Percentiles rank a stretch among this genome's conserved stretches.
Conservation (phyloP, 352 stramenopile genomes). For the Globisporangium parvum region DNA sequence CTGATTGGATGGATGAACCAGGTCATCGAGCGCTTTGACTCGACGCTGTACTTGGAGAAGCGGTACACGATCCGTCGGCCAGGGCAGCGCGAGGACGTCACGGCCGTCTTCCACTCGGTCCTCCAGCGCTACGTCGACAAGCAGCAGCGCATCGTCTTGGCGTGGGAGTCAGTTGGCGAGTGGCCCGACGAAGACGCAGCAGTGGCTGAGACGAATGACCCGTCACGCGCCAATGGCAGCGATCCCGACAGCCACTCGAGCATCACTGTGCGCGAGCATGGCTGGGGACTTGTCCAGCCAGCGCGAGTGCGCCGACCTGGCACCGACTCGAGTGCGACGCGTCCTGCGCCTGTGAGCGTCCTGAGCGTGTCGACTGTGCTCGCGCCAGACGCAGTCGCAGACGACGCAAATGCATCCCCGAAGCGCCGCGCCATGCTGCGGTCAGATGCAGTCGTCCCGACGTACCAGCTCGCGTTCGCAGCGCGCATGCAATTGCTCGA, state of each 20-base stretch:
- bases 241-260: not conserved
- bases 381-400: not conserved
- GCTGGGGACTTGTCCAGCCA: slow-evolving; percentile 2
- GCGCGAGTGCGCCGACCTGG: not conserved
- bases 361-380: slow-evolving; percentile 2
- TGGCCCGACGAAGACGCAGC: not conserved
- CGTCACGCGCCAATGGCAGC: too few species aligned
- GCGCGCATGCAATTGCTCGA: slow-evolving; percentile 11
- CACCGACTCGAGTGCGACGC: not conserved
- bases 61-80: not conserved
- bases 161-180: slow-evolving; percentile 7
- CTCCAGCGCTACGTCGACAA: not conserved
- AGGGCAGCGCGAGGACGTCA: not conserved
- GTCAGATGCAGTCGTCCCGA: slow-evolving; percentile 3
- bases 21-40: not conserved
- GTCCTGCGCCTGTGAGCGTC: not conserved
- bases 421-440: not conserved
- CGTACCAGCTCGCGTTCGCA: not conserved
- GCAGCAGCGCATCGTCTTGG: not conserved
- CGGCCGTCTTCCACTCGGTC: not conserved
- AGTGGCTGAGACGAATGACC: too few species aligned
- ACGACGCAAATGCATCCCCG: not conserved
- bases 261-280: slow-evolving; percentile 3
- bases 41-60: slow-evolving; percentile 6
- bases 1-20: too few species aligned